Conservation (phyloP, 106 monocot species). For the Dendrobium nobile region DNA sequence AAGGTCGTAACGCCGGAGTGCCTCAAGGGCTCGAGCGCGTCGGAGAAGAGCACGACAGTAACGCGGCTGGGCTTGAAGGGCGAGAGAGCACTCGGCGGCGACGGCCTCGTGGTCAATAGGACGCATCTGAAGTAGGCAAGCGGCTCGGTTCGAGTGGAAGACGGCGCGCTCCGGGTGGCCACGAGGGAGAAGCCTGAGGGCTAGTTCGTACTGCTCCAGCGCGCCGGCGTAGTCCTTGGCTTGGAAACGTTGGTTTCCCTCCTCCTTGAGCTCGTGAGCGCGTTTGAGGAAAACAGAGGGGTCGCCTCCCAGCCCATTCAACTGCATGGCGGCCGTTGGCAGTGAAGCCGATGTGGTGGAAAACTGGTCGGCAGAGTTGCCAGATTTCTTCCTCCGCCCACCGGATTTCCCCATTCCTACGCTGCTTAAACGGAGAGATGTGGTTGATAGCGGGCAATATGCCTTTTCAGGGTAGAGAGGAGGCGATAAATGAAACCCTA, state of each 20-base stretch:
- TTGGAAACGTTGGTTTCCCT: constrained; percentile 84
- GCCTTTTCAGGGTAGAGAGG: too few species aligned
- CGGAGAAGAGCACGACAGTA: constrained; percentile 89
- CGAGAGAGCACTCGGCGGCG: constrained; percentile 86
- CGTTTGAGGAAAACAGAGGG: constrained; percentile 36
- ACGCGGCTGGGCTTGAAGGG: constrained; percentile 77
- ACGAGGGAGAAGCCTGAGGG: constrained; percentile 61
- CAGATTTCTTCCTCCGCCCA: constrained; percentile 41
- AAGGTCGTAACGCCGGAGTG: constrained; percentile 49
- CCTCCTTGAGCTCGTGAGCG: constrained; percentile 92
- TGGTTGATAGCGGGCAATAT: too few species aligned
- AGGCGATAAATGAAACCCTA: too few species aligned
- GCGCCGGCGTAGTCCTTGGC: constrained; percentile 60
- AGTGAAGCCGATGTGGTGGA: background rate
- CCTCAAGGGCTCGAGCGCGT: constrained; percentile 76
- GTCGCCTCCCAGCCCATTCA: constrained; percentile 14
- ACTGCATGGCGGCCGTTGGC: background rate
- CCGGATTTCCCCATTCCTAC: constrained; percentile 49
- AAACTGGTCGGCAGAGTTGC: background rate
- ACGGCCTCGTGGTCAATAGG: constrained; percentile 85
- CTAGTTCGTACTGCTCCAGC: constrained; percentile 64
- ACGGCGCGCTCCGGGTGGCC: constrained; percentile 86
- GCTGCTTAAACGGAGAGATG: background rate
- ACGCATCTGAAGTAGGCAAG: constrained; percentile 80
- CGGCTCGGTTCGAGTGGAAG: constrained; percentile 94